Base-by-base conservation (phyloP, 495 filamentous ascomycete genomes). In the Darksidea phi region DNA sequence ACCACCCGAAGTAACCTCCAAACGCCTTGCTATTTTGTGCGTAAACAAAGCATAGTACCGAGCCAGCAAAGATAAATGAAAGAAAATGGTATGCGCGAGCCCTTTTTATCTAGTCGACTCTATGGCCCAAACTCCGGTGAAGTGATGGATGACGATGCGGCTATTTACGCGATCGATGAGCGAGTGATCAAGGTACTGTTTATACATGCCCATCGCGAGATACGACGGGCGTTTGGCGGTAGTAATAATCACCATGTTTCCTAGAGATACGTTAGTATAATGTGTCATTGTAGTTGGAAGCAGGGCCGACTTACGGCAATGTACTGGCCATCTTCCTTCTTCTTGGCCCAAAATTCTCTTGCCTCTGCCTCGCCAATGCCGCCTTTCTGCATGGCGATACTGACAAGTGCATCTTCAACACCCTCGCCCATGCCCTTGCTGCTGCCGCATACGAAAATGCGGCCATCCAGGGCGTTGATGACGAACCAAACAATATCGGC, bases 341-440 rank as follows among this genome's bases (percentile, higher is more conserved):
- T 76, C 57, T 59, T 66, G 17, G 65, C 61, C 74, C 74, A 76
- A 58, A 76, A 76, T 57, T 80, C 77, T 60, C 75, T 80, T 20
- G 78, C 82, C 17, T 76, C 77, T 51, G 85, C 83, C 42, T 63
- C 49, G 47, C 67, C 62, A 59, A 76, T 57, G 6, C 62, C 55
- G 6, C 73, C 86, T 79, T 71, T 90, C 84, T 70, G 86, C 87
- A 66, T 89, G 79, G 69, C 74, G 6, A 77, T 74, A 53, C 72
- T 70, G 12, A 74, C 53, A 11, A 76, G 63, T 7, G 71, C 74
- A 13, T 57, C 51, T 61, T 97, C 89, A 0, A 98, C 94, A 15
- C 94, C 95, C 71, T 97, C 94, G 41, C 94, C 94, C 94, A 98
- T 98, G 6, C 94, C 94, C 77, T 90, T 89, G 59, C 84, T 88